Base-by-base conservation (phyloP, 805 yeast species). In the Starmerella kuoi region DNA sequence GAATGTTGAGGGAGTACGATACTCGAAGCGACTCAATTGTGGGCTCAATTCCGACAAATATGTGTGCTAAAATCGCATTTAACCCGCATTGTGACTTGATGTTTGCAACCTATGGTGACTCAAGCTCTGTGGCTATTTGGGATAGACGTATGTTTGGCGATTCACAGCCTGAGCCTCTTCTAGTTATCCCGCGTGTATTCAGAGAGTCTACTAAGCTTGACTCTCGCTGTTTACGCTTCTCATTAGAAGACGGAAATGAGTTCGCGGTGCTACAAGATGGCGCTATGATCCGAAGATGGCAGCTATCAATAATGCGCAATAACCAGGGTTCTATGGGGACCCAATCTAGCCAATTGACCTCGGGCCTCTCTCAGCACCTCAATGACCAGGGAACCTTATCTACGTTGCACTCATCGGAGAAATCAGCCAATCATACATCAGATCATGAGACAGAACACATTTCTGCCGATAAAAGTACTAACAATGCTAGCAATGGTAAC, bases 241-340 rank as follows among this genome's bases (percentile, higher is more conserved):
- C 88, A 2, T 67, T 77, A 1, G 64, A 72, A 3, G 66, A 79
- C 45, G 64, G 67, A 26, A 79, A 82, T 23, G 95, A 86, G 59
- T 74, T 85, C 57, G 71, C 88, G 1, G 82, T 88, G 0, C 66
- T 84, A 2, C 83, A 82, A 56, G 77, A 76, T 51, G 94, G 94
- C 19, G 80, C 77, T 38, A 62, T 76, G 34, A 74, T 84, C 19
- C 70, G 93, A 53, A 66, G 94, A 50, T 85, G 94, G 94, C 75
- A 77, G 48, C 68, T 80, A 2, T 49, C 53, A 2, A 25, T 25
- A 2, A 44, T 41, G 30, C 40, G 45, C 11, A 38, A 31, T 18
- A 9, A 19, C 6, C 26, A 26, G 32, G 41, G 15, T 37, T n/a
- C 35, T 31, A 23, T 12, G 45, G n/a, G n/a, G n/a, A 31, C 3